Conservation (phyloP, 352 stramenopile genomes). For the Thraustotheca clavata region DNA sequence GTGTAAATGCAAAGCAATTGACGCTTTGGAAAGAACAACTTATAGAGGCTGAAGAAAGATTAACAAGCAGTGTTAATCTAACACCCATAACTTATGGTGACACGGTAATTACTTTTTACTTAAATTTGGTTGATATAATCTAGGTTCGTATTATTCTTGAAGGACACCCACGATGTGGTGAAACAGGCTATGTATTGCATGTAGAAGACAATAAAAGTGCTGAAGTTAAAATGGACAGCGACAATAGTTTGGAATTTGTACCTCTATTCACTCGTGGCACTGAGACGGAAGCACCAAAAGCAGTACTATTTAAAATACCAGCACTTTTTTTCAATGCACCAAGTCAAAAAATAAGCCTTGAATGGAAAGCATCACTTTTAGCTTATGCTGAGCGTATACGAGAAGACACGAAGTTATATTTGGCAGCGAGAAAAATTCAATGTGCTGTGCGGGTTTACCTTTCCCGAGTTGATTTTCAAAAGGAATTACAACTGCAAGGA, state of each 20-base stretch:
- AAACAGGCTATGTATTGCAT: conserved; percentile 63
- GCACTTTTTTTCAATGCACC: conserved; percentile 37
- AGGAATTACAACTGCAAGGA: conserved; percentile 56
- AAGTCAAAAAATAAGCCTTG: conserved; percentile 12
- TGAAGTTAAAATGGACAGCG: conserved; percentile 75
- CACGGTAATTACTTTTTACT: conserved; percentile 23
- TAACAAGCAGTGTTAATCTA: conserved; percentile 25
- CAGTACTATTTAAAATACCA: conserved; percentile 48
- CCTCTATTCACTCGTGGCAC: conserved; percentile 48
- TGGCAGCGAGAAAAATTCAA: conserved; percentile 61
- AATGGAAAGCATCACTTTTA: conserved; percentile 48
- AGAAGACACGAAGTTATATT: conserved; percentile 55
- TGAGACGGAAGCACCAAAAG: conserved; percentile 42
- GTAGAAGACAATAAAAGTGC: conserved; percentile 48
- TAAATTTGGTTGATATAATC: neutral
- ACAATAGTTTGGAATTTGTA: conserved; percentile 73
- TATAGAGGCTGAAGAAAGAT: conserved; percentile 35
- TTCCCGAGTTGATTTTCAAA: conserved; percentile 45
- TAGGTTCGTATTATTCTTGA: conserved; percentile 55
- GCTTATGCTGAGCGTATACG: conserved; percentile 54
- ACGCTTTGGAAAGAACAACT: conserved; percentile 54
- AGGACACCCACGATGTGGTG: conserved; percentile 61
- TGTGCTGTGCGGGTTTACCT: conserved; percentile 64
- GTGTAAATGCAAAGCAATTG: conserved; percentile 36
- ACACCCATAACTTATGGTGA: conserved; percentile 33